Evolutionary conservation across 2,329 filamentous ascomycete species (phyloP), one percentile per base, ranked within the genome.

Genomic region (Cladophialophora carrionii): DNA sequence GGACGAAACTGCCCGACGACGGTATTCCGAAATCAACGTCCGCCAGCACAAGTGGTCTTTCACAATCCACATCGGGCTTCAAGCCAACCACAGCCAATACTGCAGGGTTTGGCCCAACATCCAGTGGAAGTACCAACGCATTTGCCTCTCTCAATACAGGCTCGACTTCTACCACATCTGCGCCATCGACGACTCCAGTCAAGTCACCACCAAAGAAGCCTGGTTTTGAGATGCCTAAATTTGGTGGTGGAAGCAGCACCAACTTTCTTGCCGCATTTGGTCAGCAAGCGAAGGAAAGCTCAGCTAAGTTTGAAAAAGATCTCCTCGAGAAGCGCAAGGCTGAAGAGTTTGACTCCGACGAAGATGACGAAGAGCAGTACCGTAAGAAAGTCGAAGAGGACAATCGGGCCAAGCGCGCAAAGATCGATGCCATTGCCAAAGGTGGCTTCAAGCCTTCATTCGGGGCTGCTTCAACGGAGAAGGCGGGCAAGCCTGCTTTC

Each of bases 301-400:
- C 80, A 5, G 76, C 78, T 22, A 74, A 78, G 57, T 73, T 74
- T 34, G 76, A 77, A 55, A 78, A 79, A 52, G 76, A 78, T 54
- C 79, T 79, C 53, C 80, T 78, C 63, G 77, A 76, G 61, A 81
- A 81, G 72, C 79, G 81, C 57, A 83, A 82, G 72, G 79, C 76
- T 3, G 80, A 82, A 57, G 80, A 83, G 24, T 83, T 80, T 65
- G 81, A 84, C 67, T 82, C 81, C 7, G 82, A 83, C 14, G 80
- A 83, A 61, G 81, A 83, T 49, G 80, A 83, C 51, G 79, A 81
- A 67, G 81, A 75, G 31, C 76, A 80, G 54, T 84, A 81, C 78
- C 79, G 82, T 63, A 77, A 78, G 61, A 74, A 76, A 62, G 75
- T 83, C 69, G 76, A 77, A 48, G 79, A 81, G 69, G 73, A 80